Base-by-base conservation (phyloP, 176 grass and related monocot genomes). In the Pontederia crassipes region DNA sequence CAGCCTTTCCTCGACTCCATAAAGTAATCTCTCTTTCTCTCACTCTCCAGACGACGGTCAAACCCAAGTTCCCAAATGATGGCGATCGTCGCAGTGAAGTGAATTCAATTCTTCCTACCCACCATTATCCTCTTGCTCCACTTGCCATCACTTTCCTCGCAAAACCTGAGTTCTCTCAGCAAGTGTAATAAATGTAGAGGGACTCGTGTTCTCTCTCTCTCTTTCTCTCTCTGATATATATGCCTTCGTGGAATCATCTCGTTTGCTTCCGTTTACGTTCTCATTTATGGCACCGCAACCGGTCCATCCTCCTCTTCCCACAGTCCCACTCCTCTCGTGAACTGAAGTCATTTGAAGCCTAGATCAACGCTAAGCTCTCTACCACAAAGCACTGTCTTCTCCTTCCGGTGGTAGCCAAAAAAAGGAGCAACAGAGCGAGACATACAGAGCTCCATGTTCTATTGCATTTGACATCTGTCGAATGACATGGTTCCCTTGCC, bases 41-140 rank as follows among this genome's bases (percentile, higher is more conserved):
- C 32, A 4, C 32, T 40, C 32, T 40, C 32, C 32, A 40, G 32
- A 62, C n/a, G 15, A 61, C 28, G 16, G 59, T 62, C 59, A 46
- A 62, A 62, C 35, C 35, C 32, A 62, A 40, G 17, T 64, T 49
- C 62, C 62, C 62, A 48, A 64, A 48, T 13, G 17, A 49, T 17
- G 12, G 62, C 0, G 14, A 48, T 63, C 24, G 40, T 47, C 48
- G 61, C 40, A n/a, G 9, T 45, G 47, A 64, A 15, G 18, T 12
- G 10, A 40, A 45, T 16, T 40, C 59, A 12, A 40, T 17, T 26
- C 9, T 64, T 48, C 17, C 15, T 11, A 24, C 12, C 24, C 10
- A 2, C 10, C 14, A n/a, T n/a, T n/a, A n/a, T n/a, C n/a, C n/a
- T n/a, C 5, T 18, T 12, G 28, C 24, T 3, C 5, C 35, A 17